phyloP scores from a whole-genome alignment of 2,329 filamentous ascomycete species.

The Ceratocystis eucalypticola region DNA sequence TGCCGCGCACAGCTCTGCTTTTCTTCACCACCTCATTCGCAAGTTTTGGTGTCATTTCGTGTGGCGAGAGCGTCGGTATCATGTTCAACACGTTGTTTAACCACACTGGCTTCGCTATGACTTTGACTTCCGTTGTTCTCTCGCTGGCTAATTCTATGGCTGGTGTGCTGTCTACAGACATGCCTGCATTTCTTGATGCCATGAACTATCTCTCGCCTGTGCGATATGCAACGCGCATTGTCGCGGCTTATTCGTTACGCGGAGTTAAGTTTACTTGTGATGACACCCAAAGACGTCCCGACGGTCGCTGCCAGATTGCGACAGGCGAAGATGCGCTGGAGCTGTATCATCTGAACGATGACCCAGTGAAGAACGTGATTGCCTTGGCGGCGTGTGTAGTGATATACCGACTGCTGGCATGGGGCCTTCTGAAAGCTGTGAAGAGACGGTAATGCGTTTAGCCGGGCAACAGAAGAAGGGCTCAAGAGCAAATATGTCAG shows the following conservation, averaged over 20 bases:
- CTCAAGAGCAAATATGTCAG: neutral
- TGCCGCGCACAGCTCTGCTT: slow-evolving; percentile 48
- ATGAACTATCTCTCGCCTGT: slow-evolving; percentile 62
- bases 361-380: slow-evolving; percentile 47
- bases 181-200: slow-evolving; percentile 50
- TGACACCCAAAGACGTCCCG: slow-evolving; percentile 41
- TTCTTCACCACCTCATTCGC: slow-evolving; percentile 57
- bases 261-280: slow-evolving; percentile 51
- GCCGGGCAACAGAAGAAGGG: neutral
- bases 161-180: slow-evolving; percentile 56
- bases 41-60: slow-evolving; percentile 59
- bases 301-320: slow-evolving; percentile 50
- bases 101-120: slow-evolving; percentile 65
- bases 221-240: slow-evolving; percentile 53
- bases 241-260: slow-evolving; percentile 51
- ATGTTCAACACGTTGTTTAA: slow-evolving; percentile 65
- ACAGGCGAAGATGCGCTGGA: slow-evolving; percentile 54
- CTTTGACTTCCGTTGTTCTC: slow-evolving; percentile 55
- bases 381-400: slow-evolving; percentile 50
- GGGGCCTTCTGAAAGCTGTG: slow-evolving; percentile 40
- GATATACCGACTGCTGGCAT: slow-evolving; percentile 51
- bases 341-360: slow-evolving; percentile 51
- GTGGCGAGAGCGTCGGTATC: slow-evolving; percentile 63
- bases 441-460: slow-evolving; percentile 34
- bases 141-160: slow-evolving; percentile 58